Base-by-base conservation (phyloP, 495 filamentous ascomycete genomes). In the Emericellopsis terricola region DNA sequence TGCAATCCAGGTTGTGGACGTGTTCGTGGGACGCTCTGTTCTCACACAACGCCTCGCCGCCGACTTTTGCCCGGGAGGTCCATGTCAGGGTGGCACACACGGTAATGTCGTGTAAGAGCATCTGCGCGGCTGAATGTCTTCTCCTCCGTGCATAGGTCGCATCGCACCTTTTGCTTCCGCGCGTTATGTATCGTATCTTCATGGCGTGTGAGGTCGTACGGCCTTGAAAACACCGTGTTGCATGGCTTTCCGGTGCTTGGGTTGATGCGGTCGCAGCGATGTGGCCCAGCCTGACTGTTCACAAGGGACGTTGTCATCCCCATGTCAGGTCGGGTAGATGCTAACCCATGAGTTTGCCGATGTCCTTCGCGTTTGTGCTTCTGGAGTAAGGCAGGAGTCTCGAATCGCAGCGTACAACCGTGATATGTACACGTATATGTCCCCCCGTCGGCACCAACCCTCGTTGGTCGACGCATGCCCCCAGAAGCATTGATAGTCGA, bases 161-260 rank as follows among this genome's bases (percentile, higher is more conserved):
- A 97, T 15, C 83, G 75, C n/a, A 93, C 85, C 58, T 97, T 96
- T 48, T 82, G 74, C 69, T 94, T 93, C 44, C 76, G 69, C 3
- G 76, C 78, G 44, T 93, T 94, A 64, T 97, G 89, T 44, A 96
- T 94, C 8, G 89, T 96, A 44, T 94, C 87, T 54, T 97, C 89
- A 51, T 97, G 89, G 8, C 89, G 69, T 8, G 89, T 97, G 20
- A 97, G 69, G 57, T 97, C 89, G 68, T 97, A 97, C 20, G 87
- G 86, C n/a, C 89, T 69, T 2, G 87, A 94, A 62, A 97, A 97
- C 37, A 89, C 64, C 6, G 81, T 87, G 52, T 89, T 93, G 70
- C 89, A 97, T 2, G 87, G 82, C 58, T 94, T 94, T 35, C 81
- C 81, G 3, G 89, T 97, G 41, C 81, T 85, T 1, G 91, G 89